Evolutionary conservation across 1,284 basidiomycete genomes (phyloP).

Genomic region (Xanthoconium separans): DNA sequence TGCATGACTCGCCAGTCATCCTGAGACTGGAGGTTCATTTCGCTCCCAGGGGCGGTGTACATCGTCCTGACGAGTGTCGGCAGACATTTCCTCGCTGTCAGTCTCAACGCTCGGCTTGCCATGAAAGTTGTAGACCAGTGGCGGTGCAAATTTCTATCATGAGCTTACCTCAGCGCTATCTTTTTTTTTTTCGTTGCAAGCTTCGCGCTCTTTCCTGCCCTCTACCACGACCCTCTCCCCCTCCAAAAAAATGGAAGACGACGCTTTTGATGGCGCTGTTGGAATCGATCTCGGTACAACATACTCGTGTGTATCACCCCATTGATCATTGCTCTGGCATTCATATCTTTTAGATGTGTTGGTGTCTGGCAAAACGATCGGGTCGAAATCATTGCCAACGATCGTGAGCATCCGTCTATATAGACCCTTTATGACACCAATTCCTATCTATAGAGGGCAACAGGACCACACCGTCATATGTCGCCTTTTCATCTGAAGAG

Average conservation of each 20-base stretch:
- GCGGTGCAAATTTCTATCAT: conserved; percentile 45
- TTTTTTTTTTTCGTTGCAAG: conserved; percentile 31
- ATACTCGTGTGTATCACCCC: conserved; percentile 66
- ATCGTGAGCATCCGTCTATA: conserved; percentile 56
- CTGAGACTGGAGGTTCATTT: conserved; percentile 42
- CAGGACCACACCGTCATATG: conserved; percentile 98
- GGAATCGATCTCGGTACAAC: conserved; percentile 94
- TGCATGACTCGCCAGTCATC: conserved; percentile 69
- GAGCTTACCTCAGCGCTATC: conserved; percentile 38
- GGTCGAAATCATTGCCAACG: conserved; percentile 98
- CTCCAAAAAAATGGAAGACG: conserved; percentile 82
- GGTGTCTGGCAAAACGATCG: conserved; percentile 99
- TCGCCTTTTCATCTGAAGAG: conserved; percentile 97
- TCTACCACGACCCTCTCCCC: conserved; percentile 31
- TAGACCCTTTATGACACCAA: conserved; percentile 5
- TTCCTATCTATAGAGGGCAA: conserved; percentile 78
- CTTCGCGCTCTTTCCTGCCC: conserved; percentile 16
- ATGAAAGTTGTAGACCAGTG: conserved; percentile 38
- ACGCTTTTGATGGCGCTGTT: conserved; percentile 89
- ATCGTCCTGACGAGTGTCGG: conserved; percentile 29
- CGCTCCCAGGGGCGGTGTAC: conserved; percentile 33
- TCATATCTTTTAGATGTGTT: conserved; percentile 66
- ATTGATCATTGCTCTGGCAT: conserved; percentile 4
- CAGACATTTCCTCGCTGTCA: conserved; percentile 34
- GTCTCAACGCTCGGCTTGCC: conserved; percentile 39